Evolutionary conservation across 805 yeast species (phyloP), one percentile per base, ranked within the genome.

Genomic region (Metschnikowia rubicola): DNA sequence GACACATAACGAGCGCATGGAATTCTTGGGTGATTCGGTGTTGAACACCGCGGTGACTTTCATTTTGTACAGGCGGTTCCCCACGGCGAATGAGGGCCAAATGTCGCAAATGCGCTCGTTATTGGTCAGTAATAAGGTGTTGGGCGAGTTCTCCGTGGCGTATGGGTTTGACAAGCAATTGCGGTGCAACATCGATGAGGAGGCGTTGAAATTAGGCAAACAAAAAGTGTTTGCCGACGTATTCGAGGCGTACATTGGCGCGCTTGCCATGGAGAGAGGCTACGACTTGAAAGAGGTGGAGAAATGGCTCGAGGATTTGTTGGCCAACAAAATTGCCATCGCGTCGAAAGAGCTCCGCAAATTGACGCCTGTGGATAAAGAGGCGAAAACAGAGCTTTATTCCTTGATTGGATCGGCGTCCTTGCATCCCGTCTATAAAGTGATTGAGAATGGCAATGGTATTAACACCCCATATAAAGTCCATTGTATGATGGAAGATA

Each of bases 211-310:
- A 29, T 68, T 70, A 31, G 87, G 88, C 8, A 80, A 76, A 48
- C 78, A 78, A 53, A 94, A 94, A 61, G 70, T 86, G 4, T 78
- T 77, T 59, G 96, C 98, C 0, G 99, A 92, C 71, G 81, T 86
- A 0, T 88, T 92, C 62, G 99, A 94, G 66, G 97, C 98, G 0
- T 92, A 92, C 56, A 75, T 94, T 39, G 98, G 96, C 7, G 99
- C 95, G 0, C 65, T 92, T 30, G 76, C 77, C 8, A 71, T 80
- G 19, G 95, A 87, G 52, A 70, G 77, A 35, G 68, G 67, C 10
- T 64, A 68, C 13, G 78, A 81, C 50, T 67, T 77, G 41, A 62
- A 68, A 2, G 73, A 65, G 19, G 75, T 86, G 7, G 75, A 75
- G 53, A 64, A 70, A 10, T 86, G 92, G 92, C 60, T 86, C 28